A percentile compares a stretch with the other conserved stretches of the same genome.
Conservation (phyloP, 2,329 filamentous ascomycete genomes). For the Pseudocercospora macadamiae region DNA sequence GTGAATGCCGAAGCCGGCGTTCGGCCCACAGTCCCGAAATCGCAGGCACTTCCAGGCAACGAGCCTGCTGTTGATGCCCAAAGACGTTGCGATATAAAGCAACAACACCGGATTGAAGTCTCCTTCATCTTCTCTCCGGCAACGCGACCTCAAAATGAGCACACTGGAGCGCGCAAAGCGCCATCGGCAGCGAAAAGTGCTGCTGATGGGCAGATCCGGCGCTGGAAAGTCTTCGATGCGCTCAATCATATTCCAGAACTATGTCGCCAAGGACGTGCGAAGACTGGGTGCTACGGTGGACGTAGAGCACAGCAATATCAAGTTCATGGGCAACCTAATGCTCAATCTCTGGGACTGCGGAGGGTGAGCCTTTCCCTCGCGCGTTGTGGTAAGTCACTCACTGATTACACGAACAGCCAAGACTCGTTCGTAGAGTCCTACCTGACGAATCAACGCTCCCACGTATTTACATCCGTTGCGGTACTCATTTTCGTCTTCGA, state of each 20-base stretch:
- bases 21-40: too few relatives aligned
- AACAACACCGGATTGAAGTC: too few relatives aligned
- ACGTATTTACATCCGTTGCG: slow-evolving; percentile 95
- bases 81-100: too few relatives aligned
- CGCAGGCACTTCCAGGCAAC: too few relatives aligned
- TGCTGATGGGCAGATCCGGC: slow-evolving; percentile 83
- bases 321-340: slow-evolving; percentile 96
- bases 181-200: slow-evolving; percentile 58
- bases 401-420: slow-evolving; percentile 60
- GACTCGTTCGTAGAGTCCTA: slow-evolving; percentile 99
- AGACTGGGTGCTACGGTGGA: slow-evolving; percentile 94
- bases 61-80: too few relatives aligned
- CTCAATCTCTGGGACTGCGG: slow-evolving; percentile 99
- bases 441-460: slow-evolving; percentile 88
- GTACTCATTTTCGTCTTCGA: slow-evolving; percentile 99
- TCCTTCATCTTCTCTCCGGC: slow-evolving; percentile 1
- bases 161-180: slow-evolving; percentile 45
- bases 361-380: slow-evolving; percentile 58
- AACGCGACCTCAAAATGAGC: slow-evolving; percentile 26
- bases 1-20: too few relatives aligned
- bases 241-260: slow-evolving; percentile 98
- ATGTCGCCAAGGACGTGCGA: slow-evolving; percentile 93
- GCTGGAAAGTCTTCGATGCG: slow-evolving; percentile 98
- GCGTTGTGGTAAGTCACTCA: slow-evolving; percentile 16
- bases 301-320: slow-evolving; percentile 97